These are phyloP conservation scores for Blepharisma stoltei DNA, from an alignment of 73 alveolate genomes.

Conservation along the genomic window DNA sequence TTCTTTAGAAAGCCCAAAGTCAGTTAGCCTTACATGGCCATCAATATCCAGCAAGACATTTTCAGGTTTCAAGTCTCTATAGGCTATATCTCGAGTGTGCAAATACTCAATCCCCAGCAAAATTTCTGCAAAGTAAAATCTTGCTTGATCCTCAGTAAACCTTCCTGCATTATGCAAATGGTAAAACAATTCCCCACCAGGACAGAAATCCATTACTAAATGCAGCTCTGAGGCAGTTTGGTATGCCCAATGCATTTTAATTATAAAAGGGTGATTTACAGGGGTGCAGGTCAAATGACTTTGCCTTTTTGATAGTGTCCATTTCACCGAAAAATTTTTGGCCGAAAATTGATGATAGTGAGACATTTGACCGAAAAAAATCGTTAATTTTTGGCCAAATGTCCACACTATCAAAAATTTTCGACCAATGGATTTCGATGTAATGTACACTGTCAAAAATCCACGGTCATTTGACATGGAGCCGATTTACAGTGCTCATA, in stretches of 20 bases:
- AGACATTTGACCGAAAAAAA: too few relatives aligned
- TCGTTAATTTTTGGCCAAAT: too few relatives aligned
- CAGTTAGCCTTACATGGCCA: slow-evolving; percentile 41
- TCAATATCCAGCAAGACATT: slow-evolving; percentile 48
- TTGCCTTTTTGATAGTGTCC: too few relatives aligned
- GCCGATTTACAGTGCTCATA: slow-evolving; percentile 44
- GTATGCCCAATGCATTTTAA: slow-evolving; percentile 68
- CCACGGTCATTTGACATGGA: too few relatives aligned
- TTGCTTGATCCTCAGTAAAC: slow-evolving; percentile 54
- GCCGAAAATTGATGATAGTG: too few relatives aligned
- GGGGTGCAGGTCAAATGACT: too few relatives aligned
- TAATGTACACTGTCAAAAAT: too few relatives aligned
- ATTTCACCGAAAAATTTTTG: too few relatives aligned
- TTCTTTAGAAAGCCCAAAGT: slow-evolving; percentile 41
- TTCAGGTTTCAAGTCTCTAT: slow-evolving; percentile 77
- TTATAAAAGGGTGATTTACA: slow-evolving; percentile 54
- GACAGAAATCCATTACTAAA: slow-evolving; percentile 72
- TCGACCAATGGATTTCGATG: too few relatives aligned
- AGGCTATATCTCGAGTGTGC: slow-evolving; percentile 36
- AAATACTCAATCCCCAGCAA: slow-evolving; percentile 67
- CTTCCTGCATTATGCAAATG: slow-evolving; percentile 68
- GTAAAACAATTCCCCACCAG: slow-evolving; percentile 87
- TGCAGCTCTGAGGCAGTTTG: slow-evolving; percentile 59
- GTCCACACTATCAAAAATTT: too few relatives aligned
- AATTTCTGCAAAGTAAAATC: slow-evolving; percentile 57